Base-by-base conservation (phyloP, 108 stramenopile species). In the Craspedostauros australis region DNA sequence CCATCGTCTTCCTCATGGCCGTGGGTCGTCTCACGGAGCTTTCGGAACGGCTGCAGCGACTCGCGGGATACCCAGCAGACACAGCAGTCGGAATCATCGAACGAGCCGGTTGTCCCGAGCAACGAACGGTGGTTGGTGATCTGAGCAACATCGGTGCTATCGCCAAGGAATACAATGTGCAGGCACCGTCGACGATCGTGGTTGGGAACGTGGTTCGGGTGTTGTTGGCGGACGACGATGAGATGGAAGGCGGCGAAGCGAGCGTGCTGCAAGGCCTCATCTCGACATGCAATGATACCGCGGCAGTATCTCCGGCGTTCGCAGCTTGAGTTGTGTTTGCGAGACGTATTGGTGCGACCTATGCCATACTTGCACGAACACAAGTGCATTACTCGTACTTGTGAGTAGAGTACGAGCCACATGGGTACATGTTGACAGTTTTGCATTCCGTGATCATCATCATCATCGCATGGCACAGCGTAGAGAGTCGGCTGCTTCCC, bases 1-100 rank as follows among this genome's bases (percentile, higher is more conserved):
- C 92, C 7, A 70, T 93, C 27, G 92, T 93, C 1, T 89, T 93
- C 70, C 50, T 93, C 24, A 93, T 93, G 92, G 88, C 88, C 14
- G 87, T 93, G 36, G 92, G 92, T 30, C 56, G 92, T 30, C 36
- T 93, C 16, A 39, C 81, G 3, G 52, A 77, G 41, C 50, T 93
- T 9, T 80, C 73, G 38, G 57, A 70, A 7, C 61, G 73, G 25
- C 57, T 89, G 20, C 62, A 83, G 0, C 27, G 37, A 12, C 18
- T 75, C 68, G 86, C 88, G 4, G 69, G 69, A 18, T 93, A 86
- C 60, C 92, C 92, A 0, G 31, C 25, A 4, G 57, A 83, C 4
- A 90, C 88, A 30, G 80, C 88, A 7, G 92, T 90, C 6, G 86
- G 72, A 5, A 90, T 93, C 59, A 77, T 93, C 20, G 88, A 93